Percentiles rank a stretch among this genome's conserved stretches.
phyloP scores from a whole-genome alignment of 2,329 filamentous ascomycete genomes.

The Salinomyces thailandicus region DNA sequence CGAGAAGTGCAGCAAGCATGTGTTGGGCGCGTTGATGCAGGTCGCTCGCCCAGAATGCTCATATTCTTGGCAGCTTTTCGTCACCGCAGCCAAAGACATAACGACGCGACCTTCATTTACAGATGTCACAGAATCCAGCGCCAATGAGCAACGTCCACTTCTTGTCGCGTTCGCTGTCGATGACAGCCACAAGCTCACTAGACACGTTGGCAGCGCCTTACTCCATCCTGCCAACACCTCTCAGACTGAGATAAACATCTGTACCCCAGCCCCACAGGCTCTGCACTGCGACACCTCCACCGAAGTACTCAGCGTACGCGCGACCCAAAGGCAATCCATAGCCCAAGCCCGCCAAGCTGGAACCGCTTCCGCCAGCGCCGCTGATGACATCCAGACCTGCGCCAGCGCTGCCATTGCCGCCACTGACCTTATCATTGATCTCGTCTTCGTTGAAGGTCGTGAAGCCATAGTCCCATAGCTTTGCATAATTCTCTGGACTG shows the following conservation, averaged over 20 bases:
- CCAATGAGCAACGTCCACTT: too few relatives aligned
- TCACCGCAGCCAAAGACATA: too few relatives aligned
- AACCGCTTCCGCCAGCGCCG: slow-evolving; percentile 59
- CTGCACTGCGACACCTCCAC: slow-evolving; percentile 88
- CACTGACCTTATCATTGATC: slow-evolving; percentile 38
- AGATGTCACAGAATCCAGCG: too few relatives aligned
- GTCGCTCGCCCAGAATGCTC: too few relatives aligned
- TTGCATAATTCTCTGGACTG: slow-evolving; percentile 65
- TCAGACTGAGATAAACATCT: slow-evolving; percentile 54
- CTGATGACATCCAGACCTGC: slow-evolving; percentile 69
- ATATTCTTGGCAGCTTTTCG: too few relatives aligned
- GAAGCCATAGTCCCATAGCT: slow-evolving; percentile 96
- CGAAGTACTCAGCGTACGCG: slow-evolving; percentile 97
- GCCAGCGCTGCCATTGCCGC: slow-evolving; percentile 41
- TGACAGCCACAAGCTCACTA: too few relatives aligned
- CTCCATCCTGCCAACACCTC: slow-evolving; percentile 44
- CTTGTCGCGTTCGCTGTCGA: too few relatives aligned
- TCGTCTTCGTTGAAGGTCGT: slow-evolving; percentile 76
- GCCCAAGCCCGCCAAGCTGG: slow-evolving; percentile 74
- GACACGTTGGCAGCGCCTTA: too few relatives aligned
- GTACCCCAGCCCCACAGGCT: slow-evolving; percentile 88
- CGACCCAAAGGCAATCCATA: slow-evolving; percentile 85
- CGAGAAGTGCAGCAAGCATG: too few relatives aligned
- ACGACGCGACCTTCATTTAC: too few relatives aligned
- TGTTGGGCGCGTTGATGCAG: too few relatives aligned